Base-by-base conservation (phyloP, 257 asterid species). In the Catharanthus roseus region DNA sequence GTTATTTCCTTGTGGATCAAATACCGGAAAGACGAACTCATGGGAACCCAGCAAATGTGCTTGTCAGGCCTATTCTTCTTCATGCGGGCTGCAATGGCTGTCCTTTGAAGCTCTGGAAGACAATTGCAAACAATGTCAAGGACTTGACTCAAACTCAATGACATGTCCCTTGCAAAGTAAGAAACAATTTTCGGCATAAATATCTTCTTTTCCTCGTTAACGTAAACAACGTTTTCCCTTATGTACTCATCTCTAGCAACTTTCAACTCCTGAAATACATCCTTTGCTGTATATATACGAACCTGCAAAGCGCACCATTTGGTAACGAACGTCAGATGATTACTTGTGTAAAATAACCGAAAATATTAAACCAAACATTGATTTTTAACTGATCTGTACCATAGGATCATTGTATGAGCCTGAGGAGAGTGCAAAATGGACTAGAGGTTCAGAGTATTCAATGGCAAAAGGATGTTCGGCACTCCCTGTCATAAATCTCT, bases 371-470 rank as follows among this genome's bases (percentile, higher is more conserved):
- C 2, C 31, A 34, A 36, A 19, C 15, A 16, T 42, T 28, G 0
- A 33, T 2, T 12, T 15, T n/a, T n/a, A 18, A 26, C 16, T 45
- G 39, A 33, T 78, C 61, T 58, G 28, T 88, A 92, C 98, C 87
- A 80, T 82, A 18, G 98, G 98, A 67, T 93, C 98, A 13, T 89
- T 85, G 74, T 80, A 79, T 58, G 89, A 84, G 65, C 98, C 98
- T 3, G 95, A 89, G 79, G 86, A 87, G 65, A 93, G 90, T 1
- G 96, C 98, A 65, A 93, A 93, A 79, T 92, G 96, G 72, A 89
- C 92, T 28, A 89, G 92, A 45, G 96, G 95, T 69, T 92, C 97
- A 2, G 96, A 87, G 78, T 90, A 88, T 67, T 92, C 98, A 29
- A 92, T 87, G 36, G 91, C 88, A 74, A 78, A 82, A 45, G 82